Conservation (phyloP, 129 eudicot species). For the Saussurea involucrata region DNA sequence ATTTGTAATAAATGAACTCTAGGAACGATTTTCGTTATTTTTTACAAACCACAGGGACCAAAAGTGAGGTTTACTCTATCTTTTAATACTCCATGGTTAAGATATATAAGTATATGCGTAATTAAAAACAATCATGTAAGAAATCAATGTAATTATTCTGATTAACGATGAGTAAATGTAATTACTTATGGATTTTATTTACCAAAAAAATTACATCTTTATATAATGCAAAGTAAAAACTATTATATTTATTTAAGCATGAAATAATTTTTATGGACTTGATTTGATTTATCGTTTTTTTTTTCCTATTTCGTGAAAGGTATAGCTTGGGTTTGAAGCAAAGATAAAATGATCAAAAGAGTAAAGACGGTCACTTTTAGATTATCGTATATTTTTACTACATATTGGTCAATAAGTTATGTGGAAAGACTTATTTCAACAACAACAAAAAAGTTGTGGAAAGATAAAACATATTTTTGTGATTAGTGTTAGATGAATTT, state of each 20-base stretch:
- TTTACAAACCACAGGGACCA: no score
- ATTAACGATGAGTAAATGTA: not conserved
- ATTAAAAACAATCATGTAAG: not conserved
- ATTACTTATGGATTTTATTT: not conserved
- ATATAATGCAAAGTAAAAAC: not conserved
- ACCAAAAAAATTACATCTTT: not conserved
- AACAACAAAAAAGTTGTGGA: no score
- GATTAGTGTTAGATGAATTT: no score
- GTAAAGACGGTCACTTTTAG: no score
- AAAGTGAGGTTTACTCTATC: not conserved
- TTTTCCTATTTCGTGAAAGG: not conserved
- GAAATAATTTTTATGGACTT: not conserved
- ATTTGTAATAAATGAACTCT: no score
- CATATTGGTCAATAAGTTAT: no score
- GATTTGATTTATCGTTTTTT: not conserved
- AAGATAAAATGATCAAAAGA: not conserved
- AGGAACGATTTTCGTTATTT: no score
- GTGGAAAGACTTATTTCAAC: no score
- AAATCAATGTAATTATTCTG: not conserved
- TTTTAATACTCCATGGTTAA: not conserved
- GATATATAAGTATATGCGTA: not conserved
- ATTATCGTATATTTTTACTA: no score
- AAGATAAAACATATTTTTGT: no score
- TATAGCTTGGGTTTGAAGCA: constrained; percentile 28
- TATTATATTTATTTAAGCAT: not conserved